Evolutionary conservation across 1,284 basidiomycete species (phyloP).

Genomic region (Boletellus dicymbophilus): DNA sequence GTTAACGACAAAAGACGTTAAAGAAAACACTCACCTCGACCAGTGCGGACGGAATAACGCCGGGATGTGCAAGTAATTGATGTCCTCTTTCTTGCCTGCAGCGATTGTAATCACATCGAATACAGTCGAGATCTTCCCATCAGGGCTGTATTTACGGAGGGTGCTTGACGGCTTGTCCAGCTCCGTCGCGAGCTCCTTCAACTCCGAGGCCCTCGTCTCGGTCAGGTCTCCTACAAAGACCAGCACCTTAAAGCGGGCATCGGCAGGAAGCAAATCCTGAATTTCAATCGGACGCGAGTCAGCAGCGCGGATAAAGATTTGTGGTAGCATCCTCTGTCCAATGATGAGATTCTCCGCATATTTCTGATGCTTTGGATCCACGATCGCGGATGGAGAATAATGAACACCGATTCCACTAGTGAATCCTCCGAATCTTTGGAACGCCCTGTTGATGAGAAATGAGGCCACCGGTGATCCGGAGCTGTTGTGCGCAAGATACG

Average conservation of each 20-base stretch:
- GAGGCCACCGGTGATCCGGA: not conserved
- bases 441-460: conserved; percentile 44
- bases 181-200: conserved; percentile 45
- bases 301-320: conserved; percentile 60
- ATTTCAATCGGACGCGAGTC: conserved; percentile 65
- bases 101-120: conserved; percentile 61
- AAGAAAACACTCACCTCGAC: conserved; percentile 52
- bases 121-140: conserved; percentile 22
- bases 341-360: conserved; percentile 50
- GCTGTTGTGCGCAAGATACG: conserved; percentile 33
- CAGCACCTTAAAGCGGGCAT: conserved; percentile 76
- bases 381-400: conserved; percentile 55
- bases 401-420: conserved; percentile 68
- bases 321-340: conserved; percentile 68
- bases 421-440: conserved; percentile 58
- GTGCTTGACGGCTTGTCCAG: conserved; percentile 41
- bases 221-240: conserved; percentile 65
- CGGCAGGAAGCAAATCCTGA: conserved; percentile 68
- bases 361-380: conserved; percentile 43
- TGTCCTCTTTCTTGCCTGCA: conserved; percentile 45
- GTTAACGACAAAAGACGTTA: no score
- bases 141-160: conserved; percentile 34
- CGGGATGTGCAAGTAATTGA: conserved; percentile 53
- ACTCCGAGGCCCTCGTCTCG: conserved; percentile 40
- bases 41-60: conserved; percentile 57